A percentile compares a stretch with the other conserved stretches of the same genome.
These are phyloP conservation scores for Vaccinium corymbosum DNA, from an alignment of 148 eudicot genomes.

Conservation along the genomic window DNA sequence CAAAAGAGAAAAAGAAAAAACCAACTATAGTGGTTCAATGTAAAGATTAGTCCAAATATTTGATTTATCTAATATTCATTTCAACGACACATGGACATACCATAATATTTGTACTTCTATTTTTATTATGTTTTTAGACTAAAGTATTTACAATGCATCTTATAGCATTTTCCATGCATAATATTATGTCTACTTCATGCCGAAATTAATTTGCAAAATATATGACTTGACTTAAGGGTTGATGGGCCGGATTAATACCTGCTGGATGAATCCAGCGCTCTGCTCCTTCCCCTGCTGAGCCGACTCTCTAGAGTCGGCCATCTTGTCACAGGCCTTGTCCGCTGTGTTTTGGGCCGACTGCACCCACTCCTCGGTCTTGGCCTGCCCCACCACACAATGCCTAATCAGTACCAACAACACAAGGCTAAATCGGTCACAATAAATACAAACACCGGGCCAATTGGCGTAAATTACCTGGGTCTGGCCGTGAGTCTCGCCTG, in stretches of 20 bases:
- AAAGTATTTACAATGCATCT: background rate
- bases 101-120: background rate
- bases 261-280: conserved; percentile 16
- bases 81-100: no score
- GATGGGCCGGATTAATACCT: background rate
- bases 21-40: no score
- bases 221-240: background rate
- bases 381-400: background rate
- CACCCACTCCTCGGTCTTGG: conserved; percentile 19
- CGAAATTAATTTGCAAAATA: no score
- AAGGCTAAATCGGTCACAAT: background rate
- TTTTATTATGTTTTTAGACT: no score
- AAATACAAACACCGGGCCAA: background rate
- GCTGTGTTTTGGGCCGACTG: conserved; percentile 16
- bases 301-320: background rate
- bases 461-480: conserved; percentile 8
- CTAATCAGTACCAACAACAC: background rate
- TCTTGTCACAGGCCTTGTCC: conserved; percentile 13
- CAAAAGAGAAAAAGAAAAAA: no score
- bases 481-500: conserved; percentile 19
- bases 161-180: background rate
- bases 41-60: no score
- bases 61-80: no score
- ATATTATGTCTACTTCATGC: no score
- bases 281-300: conserved; percentile 20